Evolutionary conservation across 768 basidiomycete genomes (phyloP), one percentile per base, ranked within the genome.

Genomic region (Tricholoma flavovirens): DNA sequence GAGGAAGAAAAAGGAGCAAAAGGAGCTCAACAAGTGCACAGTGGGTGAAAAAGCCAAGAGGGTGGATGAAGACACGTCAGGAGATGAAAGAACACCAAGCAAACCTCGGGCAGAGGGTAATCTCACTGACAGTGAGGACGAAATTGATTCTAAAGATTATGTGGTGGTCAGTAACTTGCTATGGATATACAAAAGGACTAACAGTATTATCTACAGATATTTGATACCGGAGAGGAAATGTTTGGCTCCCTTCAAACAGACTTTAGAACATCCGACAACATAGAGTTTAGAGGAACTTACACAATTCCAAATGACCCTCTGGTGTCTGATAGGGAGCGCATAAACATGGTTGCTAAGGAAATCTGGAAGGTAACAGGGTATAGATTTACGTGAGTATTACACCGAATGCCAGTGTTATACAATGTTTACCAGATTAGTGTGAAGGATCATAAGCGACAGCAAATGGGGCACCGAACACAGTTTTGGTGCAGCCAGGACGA

Each of bases 381-480:
- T n/a, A n/a, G n/a, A n/a, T n/a, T n/a, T n/a, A n/a, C n/a, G n/a
- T 67, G 61, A 56, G 64, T 32, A 42, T 45, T 26, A 38, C 17
- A 26, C 45, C 40, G 29, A 17, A 57, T 58, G 55, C 33, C 49
- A 40, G 38, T 40, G 38, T 51, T 36, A 54, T 54, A n/a, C n/a
- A 21, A 40, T 29, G 15, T 21, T 30, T 56, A 35, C 36, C 51
- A 48, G 35, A 42, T 53, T 49, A 67, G 65, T n/a, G n/a, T n/a
- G n/a, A n/a, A n/a, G n/a, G n/a, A n/a, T n/a, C n/a, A n/a, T n/a
- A n/a, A n/a, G n/a, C n/a, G 63, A 46, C 46, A 62, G 21, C 57
- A 64, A 56, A 57, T 9, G 12, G 68, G 68, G n/a, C 60, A 68
- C 46, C 61, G 56, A 42, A 64, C 60, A 3, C 60, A 57, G 11